Conservation (phyloP, 306 rosid species). For the Calophaca sinica region DNA sequence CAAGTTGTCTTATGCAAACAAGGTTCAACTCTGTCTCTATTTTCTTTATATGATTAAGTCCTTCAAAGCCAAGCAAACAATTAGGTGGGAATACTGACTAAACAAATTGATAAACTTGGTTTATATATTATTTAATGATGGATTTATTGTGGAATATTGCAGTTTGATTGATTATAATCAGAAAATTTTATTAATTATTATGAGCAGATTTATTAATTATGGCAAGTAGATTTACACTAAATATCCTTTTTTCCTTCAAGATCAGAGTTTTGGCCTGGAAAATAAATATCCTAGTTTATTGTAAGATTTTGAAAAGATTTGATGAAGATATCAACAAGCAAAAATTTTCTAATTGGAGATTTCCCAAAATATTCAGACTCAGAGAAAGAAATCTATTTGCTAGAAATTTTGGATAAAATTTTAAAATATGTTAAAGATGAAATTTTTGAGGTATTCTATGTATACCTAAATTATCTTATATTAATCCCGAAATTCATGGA, state of each 20-base stretch:
- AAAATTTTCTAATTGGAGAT: neutral
- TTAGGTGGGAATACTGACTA: neutral
- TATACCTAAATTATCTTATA: too few species aligned
- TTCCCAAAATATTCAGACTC: neutral
- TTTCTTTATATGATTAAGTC: conserved; percentile 17
- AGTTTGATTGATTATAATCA: neutral
- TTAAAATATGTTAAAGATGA: neutral
- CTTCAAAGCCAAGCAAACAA: conserved; percentile 11
- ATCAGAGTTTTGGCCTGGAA: too few species aligned
- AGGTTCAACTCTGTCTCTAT: conserved; percentile 19
- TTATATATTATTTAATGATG: neutral
- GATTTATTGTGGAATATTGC: neutral
- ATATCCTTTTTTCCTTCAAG: neutral
- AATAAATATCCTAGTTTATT: neutral
- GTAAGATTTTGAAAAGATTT: neutral
- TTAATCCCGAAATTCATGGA: neutral
- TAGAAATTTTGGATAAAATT: neutral
- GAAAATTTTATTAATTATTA: neutral
- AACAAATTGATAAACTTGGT: neutral
- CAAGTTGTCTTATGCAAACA: conserved; percentile 7
- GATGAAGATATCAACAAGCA: neutral
- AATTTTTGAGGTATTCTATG: neutral
- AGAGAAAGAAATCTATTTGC: neutral
- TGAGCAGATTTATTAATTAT: neutral
- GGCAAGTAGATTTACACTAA: neutral